A percentile compares a stretch with the other conserved stretches of the same genome.
Conservation (phyloP, 257 asterid species). For the Leonotis leonurus region DNA sequence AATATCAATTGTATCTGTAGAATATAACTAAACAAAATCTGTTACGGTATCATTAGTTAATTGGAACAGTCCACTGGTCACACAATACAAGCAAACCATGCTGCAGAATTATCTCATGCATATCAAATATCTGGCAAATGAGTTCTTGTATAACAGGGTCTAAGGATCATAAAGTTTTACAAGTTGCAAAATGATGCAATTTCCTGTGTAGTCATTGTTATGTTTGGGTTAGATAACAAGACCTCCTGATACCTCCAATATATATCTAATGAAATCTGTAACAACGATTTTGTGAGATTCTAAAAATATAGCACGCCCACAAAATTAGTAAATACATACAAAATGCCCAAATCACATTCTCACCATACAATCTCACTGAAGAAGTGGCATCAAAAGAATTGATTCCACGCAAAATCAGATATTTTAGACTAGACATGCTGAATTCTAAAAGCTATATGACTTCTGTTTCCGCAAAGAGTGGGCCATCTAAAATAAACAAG, state of each 20-base stretch:
- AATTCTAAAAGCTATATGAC: neutral
- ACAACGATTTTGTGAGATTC: neutral
- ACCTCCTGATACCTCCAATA: neutral
- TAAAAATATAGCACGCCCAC: neutral
- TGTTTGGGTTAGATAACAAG: neutral
- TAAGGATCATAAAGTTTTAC: neutral
- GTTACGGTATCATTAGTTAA: neutral
- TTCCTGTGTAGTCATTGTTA: neutral
- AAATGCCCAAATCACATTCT: neutral
- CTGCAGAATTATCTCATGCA: neutral
- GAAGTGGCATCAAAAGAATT: conserved; percentile 1
- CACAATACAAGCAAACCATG: neutral
- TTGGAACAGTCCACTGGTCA: neutral
- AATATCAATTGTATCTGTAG: neutral
- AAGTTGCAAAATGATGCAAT: neutral
- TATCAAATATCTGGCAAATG: neutral
- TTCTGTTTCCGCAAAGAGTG: neutral
- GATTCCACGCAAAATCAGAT: neutral
- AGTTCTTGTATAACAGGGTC: neutral
- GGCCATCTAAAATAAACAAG: neutral
- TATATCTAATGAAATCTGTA: neutral
- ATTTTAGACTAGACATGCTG: neutral
- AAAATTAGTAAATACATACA: neutral
- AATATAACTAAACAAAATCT: too few relatives aligned
- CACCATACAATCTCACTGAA: neutral